Evolutionary conservation across 78 protist genomes (phyloP).

Genomic region (Dictyostelium citrinum): DNA sequence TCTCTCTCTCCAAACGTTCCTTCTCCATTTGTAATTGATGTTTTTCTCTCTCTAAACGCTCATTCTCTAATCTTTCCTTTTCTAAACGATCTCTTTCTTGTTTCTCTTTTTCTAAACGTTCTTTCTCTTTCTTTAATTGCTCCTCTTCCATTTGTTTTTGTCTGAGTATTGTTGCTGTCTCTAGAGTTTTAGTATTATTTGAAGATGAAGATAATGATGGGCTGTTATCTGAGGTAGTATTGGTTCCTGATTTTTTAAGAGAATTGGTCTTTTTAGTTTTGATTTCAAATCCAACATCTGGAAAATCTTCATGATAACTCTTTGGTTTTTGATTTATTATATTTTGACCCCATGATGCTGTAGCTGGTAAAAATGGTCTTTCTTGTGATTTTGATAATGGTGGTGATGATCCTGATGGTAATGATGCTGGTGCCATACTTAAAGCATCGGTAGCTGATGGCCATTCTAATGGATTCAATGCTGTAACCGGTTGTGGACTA

Average conservation of each 20-base stretch:
- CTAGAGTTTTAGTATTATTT: neutral
- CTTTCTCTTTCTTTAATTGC: neutral
- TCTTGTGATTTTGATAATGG: slow-evolving; percentile 67
- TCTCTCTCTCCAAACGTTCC: slow-evolving; percentile 30
- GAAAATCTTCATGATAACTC: slow-evolving; percentile 1
- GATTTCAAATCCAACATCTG: neutral
- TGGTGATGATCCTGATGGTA: slow-evolving; percentile 59
- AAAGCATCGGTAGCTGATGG: slow-evolving; percentile 68
- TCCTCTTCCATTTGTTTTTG: neutral
- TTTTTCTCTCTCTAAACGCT: slow-evolving; percentile 43
- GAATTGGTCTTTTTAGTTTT: slow-evolving; percentile 11
- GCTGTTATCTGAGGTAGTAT: neutral
- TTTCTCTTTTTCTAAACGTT: slow-evolving; percentile 27
- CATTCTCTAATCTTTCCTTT: slow-evolving; percentile 16
- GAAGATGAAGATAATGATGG: neutral
- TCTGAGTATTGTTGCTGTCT: neutral
- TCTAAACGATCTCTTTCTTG: slow-evolving; percentile 26
- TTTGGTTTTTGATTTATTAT: neutral
- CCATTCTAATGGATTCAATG: slow-evolving; percentile 75
- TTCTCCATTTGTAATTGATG: slow-evolving; percentile 23
- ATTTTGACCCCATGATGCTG: slow-evolving; percentile 73
- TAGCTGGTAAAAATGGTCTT: slow-evolving; percentile 56
- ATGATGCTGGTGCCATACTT: slow-evolving; percentile 37
- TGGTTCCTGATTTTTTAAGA: neutral
- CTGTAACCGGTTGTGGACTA: neutral